These are phyloP conservation scores for Bolboschoenus planiculmis DNA, from an alignment of 176 grass and related monocot genomes.

Conservation along the genomic window DNA sequence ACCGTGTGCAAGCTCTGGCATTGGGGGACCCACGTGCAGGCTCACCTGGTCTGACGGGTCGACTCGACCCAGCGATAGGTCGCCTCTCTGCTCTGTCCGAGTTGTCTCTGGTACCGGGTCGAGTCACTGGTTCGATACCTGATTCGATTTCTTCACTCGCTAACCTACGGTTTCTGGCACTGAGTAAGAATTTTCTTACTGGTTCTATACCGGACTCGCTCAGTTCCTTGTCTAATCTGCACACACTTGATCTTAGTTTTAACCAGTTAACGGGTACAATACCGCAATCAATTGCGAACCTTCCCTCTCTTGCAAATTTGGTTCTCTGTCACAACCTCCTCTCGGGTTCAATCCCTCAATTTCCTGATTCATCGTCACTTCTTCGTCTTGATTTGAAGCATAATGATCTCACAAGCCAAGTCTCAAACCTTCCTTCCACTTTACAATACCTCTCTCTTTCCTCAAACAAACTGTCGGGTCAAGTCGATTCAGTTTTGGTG, in stretches of 20 bases:
- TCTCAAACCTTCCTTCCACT: constrained; percentile 38
- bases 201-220: constrained; percentile 50
- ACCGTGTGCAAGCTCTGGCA: constrained; percentile 53
- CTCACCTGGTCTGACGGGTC: constrained; percentile 59
- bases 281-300: constrained; percentile 40
- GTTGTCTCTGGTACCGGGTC: constrained; percentile 78
- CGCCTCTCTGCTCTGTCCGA: constrained; percentile 57
- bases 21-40: constrained; percentile 81
- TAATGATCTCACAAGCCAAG: constrained; percentile 47
- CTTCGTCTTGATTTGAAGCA: constrained; percentile 82
- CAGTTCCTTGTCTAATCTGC: constrained; percentile 49
- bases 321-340: constrained; percentile 86
- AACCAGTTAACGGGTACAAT: constrained; percentile 68
- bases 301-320: constrained; percentile 59
- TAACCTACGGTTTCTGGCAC: constrained; percentile 68
- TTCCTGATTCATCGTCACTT: constrained; percentile 49
- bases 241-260: constrained; percentile 90
- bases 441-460: constrained; percentile 78
- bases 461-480: constrained; percentile 47
- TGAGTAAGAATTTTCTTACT: constrained; percentile 90
- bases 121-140: constrained; percentile 58
- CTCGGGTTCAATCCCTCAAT: constrained; percentile 50
- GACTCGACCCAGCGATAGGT: constrained; percentile 59
- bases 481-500: constrained; percentile 39
- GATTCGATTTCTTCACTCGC: constrained; percentile 33